A percentile compares a stretch with the other conserved stretches of the same genome.
These are phyloP conservation scores for Inonotus obliquus DNA, from an alignment of 1,284 basidiomycete species.

Conservation along the genomic window DNA sequence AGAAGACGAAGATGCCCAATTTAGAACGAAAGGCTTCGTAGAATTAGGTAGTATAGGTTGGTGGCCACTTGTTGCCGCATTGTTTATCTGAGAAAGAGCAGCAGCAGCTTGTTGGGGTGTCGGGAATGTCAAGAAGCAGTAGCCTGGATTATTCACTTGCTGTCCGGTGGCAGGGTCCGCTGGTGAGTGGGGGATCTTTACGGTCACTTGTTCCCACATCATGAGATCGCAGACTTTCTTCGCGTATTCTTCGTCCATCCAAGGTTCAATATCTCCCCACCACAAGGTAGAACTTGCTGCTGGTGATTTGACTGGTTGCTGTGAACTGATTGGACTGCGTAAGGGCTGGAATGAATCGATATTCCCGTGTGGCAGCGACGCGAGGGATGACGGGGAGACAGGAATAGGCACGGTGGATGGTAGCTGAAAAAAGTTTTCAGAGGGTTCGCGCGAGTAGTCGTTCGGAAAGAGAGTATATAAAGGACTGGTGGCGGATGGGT, in stretches of 20 bases:
- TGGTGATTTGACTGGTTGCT: conserved; percentile 27
- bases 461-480: conserved; percentile 1
- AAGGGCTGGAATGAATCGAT: neutral
- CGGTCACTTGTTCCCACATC: conserved; percentile 69
- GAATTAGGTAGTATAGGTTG: conserved; percentile 77
- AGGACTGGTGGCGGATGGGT: neutral
- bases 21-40: conserved; percentile 65
- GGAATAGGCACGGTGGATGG: conserved; percentile 7
- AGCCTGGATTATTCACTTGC: conserved; percentile 75
- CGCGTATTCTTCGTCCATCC: conserved; percentile 91
- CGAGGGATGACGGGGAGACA: neutral
- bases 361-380: conserved; percentile 9
- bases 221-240: conserved; percentile 76
- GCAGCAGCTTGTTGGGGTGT: conserved; percentile 64
- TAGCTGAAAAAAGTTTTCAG: conserved; percentile 4
- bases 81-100: conserved; percentile 66
- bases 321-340: neutral
- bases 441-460: conserved; percentile 5
- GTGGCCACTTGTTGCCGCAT: conserved; percentile 33
- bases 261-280: conserved; percentile 81
- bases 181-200: conserved; percentile 65
- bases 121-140: conserved; percentile 83
- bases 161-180: conserved; percentile 55
- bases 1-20: conserved; percentile 72
- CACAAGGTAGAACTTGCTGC: conserved; percentile 54